Base-by-base conservation (phyloP, 257 asterid species). In the Echium plantagineum region DNA sequence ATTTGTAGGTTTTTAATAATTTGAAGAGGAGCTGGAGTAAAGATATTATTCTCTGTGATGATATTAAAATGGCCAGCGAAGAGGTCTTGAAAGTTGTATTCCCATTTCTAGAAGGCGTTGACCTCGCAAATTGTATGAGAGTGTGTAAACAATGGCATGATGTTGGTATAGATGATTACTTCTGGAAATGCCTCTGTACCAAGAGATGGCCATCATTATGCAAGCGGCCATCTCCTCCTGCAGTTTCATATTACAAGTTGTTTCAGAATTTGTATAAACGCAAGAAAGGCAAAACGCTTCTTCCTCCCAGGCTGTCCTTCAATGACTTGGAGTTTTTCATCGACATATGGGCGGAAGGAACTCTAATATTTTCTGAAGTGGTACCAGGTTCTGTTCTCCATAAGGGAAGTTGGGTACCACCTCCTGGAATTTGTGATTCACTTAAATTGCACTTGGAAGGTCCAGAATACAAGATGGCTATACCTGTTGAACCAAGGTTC, bases 191-290 rank as follows among this genome's bases (percentile, higher is more conserved):
- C 71, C 72, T 89, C 1, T 93, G 99, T 57, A 74, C 74, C 38
- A 84, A 83, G 72, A 81, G 80, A 74, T 93, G 99, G 99, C 99
- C 99, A 58, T 86, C 99, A 7, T 64, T 83, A 61, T 89, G 94
- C 81, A 84, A 85, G 69, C 79, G 74, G 62, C 57, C 89, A 7
- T 77, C 87, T 2, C 84, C 89, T 60, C 91, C 95, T 13, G 77
- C 79, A 52, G 31, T 63, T 54, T 77, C 97, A n/a, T 89, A 84
- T 63, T 79, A 71, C 65, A 71, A 81, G 24, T 78, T 93, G 15
- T 89, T 60, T 52, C 86, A 77, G 59, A 76, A 76, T 61, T 86
- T 86, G 22, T 80, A 84, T 42, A 89, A 73, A 66, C 89, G 87
- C 51, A 84, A 74, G 26, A 71, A 32, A 20, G 67, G 55, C 60